A percentile compares a stretch with the other conserved stretches of the same genome.
phyloP scores from a whole-genome alignment of 108 stramenopile species.

The Pseudonitzschia pungens region DNA sequence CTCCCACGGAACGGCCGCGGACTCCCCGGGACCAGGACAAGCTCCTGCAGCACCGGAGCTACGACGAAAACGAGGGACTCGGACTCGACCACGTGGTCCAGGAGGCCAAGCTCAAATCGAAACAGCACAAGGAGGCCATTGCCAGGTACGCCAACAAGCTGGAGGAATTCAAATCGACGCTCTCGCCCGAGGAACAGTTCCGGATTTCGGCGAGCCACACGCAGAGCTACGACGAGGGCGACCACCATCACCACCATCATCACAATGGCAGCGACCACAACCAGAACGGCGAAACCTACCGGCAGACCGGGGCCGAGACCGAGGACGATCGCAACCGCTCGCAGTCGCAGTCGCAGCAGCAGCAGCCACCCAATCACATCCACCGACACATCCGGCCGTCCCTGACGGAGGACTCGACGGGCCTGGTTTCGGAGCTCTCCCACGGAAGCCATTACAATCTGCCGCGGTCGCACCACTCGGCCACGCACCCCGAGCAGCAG shows the following conservation, averaged over 20 bases:
- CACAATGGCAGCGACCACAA: too few relatives aligned
- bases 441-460: constrained; percentile 14
- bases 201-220: constrained; percentile 5
- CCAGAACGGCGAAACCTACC: too few relatives aligned
- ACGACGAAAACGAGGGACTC: constrained; percentile 17
- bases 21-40: constrained; percentile 32
- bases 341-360: neutral
- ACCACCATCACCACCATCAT: too few relatives aligned
- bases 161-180: constrained; percentile 41
- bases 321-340: too few relatives aligned
- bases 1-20: constrained; percentile 4
- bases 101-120: constrained; percentile 32
- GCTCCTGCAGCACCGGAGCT: constrained; percentile 31
- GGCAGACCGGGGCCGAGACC: neutral
- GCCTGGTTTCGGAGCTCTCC: constrained; percentile 29
- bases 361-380: neutral
- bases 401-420: constrained; percentile 27
- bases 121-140: constrained; percentile 55
- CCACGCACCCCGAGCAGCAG: constrained; percentile 3
- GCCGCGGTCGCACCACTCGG: neutral
- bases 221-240: neutral
- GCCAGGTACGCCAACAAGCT: constrained; percentile 47
- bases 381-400: constrained; percentile 3
- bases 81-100: constrained; percentile 15
- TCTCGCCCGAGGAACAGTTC: constrained; percentile 26